Percentiles rank a stretch among this genome's conserved stretches.
These are phyloP conservation scores for Fusarium sp. DNA, from an alignment of 2,329 filamentous ascomycete genomes.

Conservation along the genomic window DNA sequence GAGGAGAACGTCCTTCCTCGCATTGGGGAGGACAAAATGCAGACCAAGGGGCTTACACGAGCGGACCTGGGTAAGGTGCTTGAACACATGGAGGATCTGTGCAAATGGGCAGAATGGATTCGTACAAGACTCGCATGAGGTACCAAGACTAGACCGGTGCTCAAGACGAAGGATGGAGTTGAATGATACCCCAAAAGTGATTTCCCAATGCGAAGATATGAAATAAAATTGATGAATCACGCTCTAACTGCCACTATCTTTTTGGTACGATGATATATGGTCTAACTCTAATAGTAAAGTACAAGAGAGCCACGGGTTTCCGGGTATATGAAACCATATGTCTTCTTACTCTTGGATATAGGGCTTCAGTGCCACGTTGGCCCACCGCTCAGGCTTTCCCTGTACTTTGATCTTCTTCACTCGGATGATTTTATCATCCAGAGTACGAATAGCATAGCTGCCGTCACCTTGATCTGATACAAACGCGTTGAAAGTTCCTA, in stretches of 20 bases:
- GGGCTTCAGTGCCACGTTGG: conserved; percentile 42
- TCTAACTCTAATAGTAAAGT: not conserved
- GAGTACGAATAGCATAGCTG: conserved; percentile 42
- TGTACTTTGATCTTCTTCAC: conserved; percentile 52
- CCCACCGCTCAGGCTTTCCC: conserved; percentile 48
- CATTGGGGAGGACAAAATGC: conserved; percentile 44
- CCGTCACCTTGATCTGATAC: conserved; percentile 34
- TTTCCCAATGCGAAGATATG: not conserved
- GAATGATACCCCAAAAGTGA: conserved; percentile 45
- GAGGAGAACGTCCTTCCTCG: conserved; percentile 64
- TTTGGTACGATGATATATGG: not conserved
- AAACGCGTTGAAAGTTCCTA: conserved; percentile 9
- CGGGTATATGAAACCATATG: not conserved
- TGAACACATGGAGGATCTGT: conserved; percentile 65
- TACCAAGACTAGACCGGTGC: not conserved
- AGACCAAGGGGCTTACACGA: conserved; percentile 54
- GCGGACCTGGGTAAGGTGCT: conserved; percentile 60
- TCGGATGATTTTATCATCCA: conserved; percentile 41
- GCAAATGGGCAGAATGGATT: conserved; percentile 67
- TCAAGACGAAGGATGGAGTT: conserved; percentile 22
- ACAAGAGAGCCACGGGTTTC: not conserved
- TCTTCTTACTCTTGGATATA: not conserved
- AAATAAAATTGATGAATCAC: conserved; percentile 8
- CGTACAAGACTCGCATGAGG: conserved; percentile 53
- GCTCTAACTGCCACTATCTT: not conserved